A percentile compares a stretch with the other conserved stretches of the same genome.
These are phyloP conservation scores for Candida multigemmis DNA, from an alignment of 805 yeast species.

Conservation along the genomic window DNA sequence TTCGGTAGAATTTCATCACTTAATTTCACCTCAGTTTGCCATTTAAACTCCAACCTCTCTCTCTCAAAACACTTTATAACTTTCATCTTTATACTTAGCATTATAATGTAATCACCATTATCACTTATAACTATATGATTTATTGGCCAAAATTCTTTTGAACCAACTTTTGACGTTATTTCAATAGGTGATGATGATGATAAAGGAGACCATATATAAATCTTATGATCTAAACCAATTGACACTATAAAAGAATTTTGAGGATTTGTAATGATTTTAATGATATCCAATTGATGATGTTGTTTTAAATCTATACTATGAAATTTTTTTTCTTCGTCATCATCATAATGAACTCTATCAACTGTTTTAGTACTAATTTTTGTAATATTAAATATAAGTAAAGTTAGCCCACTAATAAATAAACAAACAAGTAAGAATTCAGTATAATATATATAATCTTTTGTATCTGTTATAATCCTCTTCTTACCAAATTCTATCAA, in stretches of 20 bases:
- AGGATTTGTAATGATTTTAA: constrained; percentile 48
- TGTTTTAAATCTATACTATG: constrained; percentile 21
- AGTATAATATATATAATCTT: constrained; percentile 42
- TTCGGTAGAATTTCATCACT: constrained; percentile 12
- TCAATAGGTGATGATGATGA: constrained; percentile 12
- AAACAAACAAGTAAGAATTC: constrained; percentile 46
- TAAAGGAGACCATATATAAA: constrained; percentile 68
- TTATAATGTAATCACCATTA: constrained; percentile 49
- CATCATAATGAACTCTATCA: constrained; percentile 5
- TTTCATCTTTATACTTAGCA: constrained; percentile 42
- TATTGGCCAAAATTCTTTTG: constrained; percentile 45
- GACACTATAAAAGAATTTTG: constrained; percentile 57
- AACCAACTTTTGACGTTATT: constrained; percentile 19
- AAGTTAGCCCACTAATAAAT: constrained; percentile 38
- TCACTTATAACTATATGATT: constrained; percentile 47
- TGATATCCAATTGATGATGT: constrained; percentile 57
- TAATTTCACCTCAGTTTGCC: constrained; percentile 38
- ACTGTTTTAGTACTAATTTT: constrained; percentile 6
- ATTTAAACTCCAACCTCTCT: constrained; percentile 42
- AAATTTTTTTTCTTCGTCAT: constrained; percentile 13
- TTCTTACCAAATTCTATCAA: too few relatives aligned
- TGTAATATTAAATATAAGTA: constrained; percentile 10
- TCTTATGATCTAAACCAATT: constrained; percentile 65
- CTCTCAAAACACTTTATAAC: constrained; percentile 56
- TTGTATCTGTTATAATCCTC: constrained; percentile 13